Percentiles rank a stretch among this genome's conserved stretches.
Conservation (phyloP, 2,329 filamentous ascomycete genomes). For the Alternaria metachromatica region DNA sequence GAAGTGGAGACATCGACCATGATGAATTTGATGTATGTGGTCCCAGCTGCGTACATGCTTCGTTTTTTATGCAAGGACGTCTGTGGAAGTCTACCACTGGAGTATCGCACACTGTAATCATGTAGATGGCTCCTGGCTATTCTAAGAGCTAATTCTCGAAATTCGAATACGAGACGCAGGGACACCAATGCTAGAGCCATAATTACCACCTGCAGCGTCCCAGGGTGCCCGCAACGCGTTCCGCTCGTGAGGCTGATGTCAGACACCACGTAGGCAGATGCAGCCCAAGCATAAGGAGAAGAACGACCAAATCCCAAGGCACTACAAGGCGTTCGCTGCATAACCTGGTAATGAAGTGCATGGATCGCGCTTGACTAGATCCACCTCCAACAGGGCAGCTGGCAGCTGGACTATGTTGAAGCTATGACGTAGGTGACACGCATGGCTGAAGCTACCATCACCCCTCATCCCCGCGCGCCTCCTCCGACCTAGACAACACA, state of each 20-base stretch:
- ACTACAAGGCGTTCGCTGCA: constrained; percentile 1
- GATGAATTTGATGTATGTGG: background rate
- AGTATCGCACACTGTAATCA: background rate
- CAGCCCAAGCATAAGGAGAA: background rate
- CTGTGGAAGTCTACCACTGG: background rate
- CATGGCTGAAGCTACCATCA: constrained; percentile 18
- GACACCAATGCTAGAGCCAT: background rate
- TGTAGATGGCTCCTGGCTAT: background rate
- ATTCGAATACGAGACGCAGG: background rate
- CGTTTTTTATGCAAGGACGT: background rate
- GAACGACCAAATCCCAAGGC: background rate
- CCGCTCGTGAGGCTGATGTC: background rate
- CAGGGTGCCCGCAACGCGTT: background rate
- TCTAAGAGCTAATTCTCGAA: background rate
- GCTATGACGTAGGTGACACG: constrained; percentile 26
- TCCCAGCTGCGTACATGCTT: background rate
- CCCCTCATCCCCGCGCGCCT: constrained; percentile 16
- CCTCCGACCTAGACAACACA: constrained; percentile 8
- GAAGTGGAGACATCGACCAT: background rate
- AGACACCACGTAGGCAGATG: background rate
- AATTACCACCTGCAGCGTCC: background rate
- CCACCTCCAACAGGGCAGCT: constrained; percentile 17
- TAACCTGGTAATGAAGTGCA: background rate
- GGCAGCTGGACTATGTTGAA: constrained; percentile 10
- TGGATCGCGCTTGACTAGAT: constrained; percentile 9